These are phyloP conservation scores for Exutisphaerella laricina DNA, from an alignment of 2,329 filamentous ascomycete genomes.

Conservation along the genomic window DNA sequence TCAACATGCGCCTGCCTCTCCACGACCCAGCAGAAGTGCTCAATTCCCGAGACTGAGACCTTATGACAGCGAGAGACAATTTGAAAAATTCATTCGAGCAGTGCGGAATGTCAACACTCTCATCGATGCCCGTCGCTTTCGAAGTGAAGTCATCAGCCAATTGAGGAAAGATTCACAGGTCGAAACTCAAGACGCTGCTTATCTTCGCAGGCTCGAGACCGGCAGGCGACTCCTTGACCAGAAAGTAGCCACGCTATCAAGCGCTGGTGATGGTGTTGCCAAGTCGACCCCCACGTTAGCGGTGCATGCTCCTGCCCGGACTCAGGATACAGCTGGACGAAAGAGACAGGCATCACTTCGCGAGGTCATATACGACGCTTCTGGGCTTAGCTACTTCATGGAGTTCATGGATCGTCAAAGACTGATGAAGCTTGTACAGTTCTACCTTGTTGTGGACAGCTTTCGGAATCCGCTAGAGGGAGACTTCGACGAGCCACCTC, in stretches of 20 bases:
- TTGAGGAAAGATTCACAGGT: slow-evolving; percentile 75
- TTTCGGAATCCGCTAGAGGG: slow-evolving; percentile 92
- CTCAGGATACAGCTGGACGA: slow-evolving; percentile 48
- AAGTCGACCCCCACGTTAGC: slow-evolving; percentile 34
- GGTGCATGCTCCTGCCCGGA: slow-evolving; percentile 32
- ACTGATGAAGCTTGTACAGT: slow-evolving; percentile 86
- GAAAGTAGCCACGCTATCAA: slow-evolving; percentile 66
- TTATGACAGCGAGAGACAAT: slow-evolving; percentile 82
- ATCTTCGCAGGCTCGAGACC: slow-evolving; percentile 83
- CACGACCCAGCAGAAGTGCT: slow-evolving; percentile 35
- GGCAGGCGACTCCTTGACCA: slow-evolving; percentile 87
- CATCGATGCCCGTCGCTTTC: slow-evolving; percentile 85
- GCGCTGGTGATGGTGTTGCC: slow-evolving; percentile 54
- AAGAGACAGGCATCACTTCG: slow-evolving; percentile 71
- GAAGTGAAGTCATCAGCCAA: slow-evolving; percentile 88
- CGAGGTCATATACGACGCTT: slow-evolving; percentile 83
- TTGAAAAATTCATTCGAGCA: slow-evolving; percentile 87
- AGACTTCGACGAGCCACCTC: slow-evolving; percentile 61
- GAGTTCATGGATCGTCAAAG: slow-evolving; percentile 95
- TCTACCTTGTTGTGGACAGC: slow-evolving; percentile 97
- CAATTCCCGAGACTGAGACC: slow-evolving; percentile 74
- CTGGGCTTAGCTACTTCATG: slow-evolving; percentile 97
- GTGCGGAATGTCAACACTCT: slow-evolving; percentile 86
- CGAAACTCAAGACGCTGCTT: slow-evolving; percentile 76
- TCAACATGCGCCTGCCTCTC: slow-evolving; percentile 79